Conservation (phyloP, 1,139 yeast genomes). For the Geotrichum klebahnii region DNA sequence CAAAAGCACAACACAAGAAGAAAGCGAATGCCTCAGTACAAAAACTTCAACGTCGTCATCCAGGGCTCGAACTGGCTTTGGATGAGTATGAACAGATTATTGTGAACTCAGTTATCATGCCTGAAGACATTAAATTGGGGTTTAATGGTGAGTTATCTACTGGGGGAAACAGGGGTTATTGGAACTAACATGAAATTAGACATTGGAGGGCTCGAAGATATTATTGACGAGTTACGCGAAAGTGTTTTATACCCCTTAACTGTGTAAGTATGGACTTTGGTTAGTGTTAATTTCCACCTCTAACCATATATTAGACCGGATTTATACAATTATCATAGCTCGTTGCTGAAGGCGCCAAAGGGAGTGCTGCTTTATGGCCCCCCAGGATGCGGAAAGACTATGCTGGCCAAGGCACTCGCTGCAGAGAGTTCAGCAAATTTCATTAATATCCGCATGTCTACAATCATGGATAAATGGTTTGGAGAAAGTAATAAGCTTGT, state of each 20-base stretch:
- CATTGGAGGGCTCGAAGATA: conserved; percentile 81
- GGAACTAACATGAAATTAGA: conserved; percentile 41
- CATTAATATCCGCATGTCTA: conserved; percentile 86
- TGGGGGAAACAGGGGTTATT: background rate
- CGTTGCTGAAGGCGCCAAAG: conserved; percentile 80
- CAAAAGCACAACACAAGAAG: conserved; percentile 53
- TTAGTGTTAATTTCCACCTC: conserved; percentile 22
- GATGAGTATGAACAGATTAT: conserved; percentile 76
- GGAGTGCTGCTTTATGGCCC: conserved; percentile 94
- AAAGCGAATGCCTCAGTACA: conserved; percentile 62
- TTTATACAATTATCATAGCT: conserved; percentile 57
- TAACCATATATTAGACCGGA: conserved; percentile 46
- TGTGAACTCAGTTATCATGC: conserved; percentile 73
- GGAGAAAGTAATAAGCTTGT: conserved; percentile 94
- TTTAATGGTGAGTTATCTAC: conserved; percentile 49
- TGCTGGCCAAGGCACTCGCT: conserved; percentile 95
- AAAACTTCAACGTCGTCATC: conserved; percentile 55
- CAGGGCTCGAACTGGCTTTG: conserved; percentile 56
- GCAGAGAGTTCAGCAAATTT: conserved; percentile 90
- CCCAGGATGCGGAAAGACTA: conserved; percentile 97
- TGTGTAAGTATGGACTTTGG: conserved; percentile 40
- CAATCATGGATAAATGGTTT: conserved; percentile 96
- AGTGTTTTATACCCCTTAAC: conserved; percentile 86
- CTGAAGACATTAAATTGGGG: conserved; percentile 70
- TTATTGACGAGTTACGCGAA: conserved; percentile 80